Base-by-base conservation (phyloP, 1,284 basidiomycete species). In the Fomitopsis schrenkii region DNA sequence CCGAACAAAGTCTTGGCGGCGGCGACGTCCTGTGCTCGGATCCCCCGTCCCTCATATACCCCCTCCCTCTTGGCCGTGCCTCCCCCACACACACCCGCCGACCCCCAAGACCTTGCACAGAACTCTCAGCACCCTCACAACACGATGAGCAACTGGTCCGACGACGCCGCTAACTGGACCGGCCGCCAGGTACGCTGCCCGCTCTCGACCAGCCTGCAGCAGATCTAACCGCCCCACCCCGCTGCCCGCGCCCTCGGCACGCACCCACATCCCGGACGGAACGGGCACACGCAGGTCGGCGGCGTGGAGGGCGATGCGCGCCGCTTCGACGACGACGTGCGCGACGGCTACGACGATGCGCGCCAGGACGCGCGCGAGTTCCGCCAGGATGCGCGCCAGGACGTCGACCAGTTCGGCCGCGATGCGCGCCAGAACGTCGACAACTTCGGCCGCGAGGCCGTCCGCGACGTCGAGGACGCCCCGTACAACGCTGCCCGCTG, bases 291-390 rank as follows among this genome's bases (percentile, higher is more conserved):
- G 6, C 52, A 53, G 52, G 52, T 53, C 52, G 52, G 52, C 52
- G 52, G 52, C 52, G 52, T 19, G 7, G 52, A 53, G 33, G 52
- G 52, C 52, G 52, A 53, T 30, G 52, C n/a, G 52, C 30, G 52
- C 52, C 52, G 52, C 36, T 53, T 53, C 52, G 52, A 48, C 46
- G 28, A 48, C 46, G 46, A 48, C 46, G 46, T 48, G 46, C 46
- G 46, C 46, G 46, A 48, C 46, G 46, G 28, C n/a, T 48, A 48
- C 46, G 10, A 4, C 46, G 46, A 48, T 2, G 26, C 46, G 46
- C 46, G 46, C 46, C 10, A 48, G 46, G 46, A 48, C 46, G 46
- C 28, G 22, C 22, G 28, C 26, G 10, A 48, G 10, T 48, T 48
- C 46, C 22, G 46, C 22, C 26, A 26, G 10, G 46, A 48, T 3